These are phyloP conservation scores for Candida silvicultrix DNA, from an alignment of 805 yeast species.

Conservation along the genomic window DNA sequence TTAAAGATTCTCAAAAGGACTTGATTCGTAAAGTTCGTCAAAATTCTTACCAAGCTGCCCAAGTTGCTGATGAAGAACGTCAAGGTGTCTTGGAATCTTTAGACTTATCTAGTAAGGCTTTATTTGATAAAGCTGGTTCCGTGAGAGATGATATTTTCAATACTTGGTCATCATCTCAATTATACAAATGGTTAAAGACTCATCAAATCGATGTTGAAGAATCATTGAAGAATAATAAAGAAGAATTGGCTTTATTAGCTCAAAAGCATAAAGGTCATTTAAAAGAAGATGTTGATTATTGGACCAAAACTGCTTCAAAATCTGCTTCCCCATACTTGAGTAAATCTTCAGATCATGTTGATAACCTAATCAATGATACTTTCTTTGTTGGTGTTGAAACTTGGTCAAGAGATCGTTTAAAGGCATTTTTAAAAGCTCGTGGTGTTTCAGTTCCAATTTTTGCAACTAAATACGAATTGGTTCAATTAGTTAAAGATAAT, in stretches of 20 bases:
- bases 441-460: slow-evolving; percentile 32
- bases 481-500: slow-evolving; percentile 31
- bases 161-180: slow-evolving; percentile 47
- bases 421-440: slow-evolving; percentile 34
- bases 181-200: slow-evolving; percentile 45
- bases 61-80: slow-evolving; percentile 31
- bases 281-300: slow-evolving; percentile 32
- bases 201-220: slow-evolving; percentile 36
- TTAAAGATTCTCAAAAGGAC: slow-evolving; percentile 37
- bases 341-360: slow-evolving; percentile 27
- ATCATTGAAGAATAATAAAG: slow-evolving; percentile 26
- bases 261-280: slow-evolving; percentile 27
- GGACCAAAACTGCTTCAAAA: slow-evolving; percentile 24
- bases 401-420: slow-evolving; percentile 42
- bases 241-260: slow-evolving; percentile 30
- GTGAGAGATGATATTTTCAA: slow-evolving; percentile 40
- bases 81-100: slow-evolving; percentile 33
- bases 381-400: slow-evolving; percentile 37
- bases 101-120: slow-evolving; percentile 27
- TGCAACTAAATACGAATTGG: slow-evolving; percentile 33
- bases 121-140: slow-evolving; percentile 33
- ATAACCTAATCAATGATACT: slow-evolving; percentile 35
- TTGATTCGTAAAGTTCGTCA: slow-evolving; percentile 39
- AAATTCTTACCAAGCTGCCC: slow-evolving; percentile 37
- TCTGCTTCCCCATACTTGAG: slow-evolving; percentile 28